Evolutionary conservation across 441 rosid genomes (phyloP).

Genomic region (Macaranga tanarius): DNA sequence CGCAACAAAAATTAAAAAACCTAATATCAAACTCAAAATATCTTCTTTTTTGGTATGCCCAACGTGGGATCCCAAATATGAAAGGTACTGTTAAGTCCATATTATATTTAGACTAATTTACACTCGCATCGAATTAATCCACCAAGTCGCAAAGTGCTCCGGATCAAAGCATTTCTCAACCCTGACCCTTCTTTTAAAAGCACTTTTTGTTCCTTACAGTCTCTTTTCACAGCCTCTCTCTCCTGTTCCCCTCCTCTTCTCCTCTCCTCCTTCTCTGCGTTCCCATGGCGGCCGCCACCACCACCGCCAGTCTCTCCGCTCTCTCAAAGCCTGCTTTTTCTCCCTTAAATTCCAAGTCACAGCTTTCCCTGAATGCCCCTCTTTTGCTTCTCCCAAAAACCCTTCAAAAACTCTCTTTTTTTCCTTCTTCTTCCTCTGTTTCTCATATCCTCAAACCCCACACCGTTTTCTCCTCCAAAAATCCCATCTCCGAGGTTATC

Average conservation of each 20-base stretch:
- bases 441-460: conserved; percentile 22
- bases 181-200: no score
- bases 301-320: conserved; percentile 30
- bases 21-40: no score
- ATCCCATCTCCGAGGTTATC: conserved; percentile 33
- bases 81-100: no score
- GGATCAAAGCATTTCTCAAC: no score
- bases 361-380: conserved; percentile 21
- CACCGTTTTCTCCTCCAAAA: conserved; percentile 27
- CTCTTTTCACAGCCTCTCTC: background rate
- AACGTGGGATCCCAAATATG: no score
- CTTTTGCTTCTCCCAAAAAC: conserved; percentile 30
- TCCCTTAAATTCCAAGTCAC: conserved; percentile 25
- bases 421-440: background rate
- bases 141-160: no score
- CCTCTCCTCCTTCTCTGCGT: background rate
- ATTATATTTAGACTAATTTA: no score
- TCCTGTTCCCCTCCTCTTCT: background rate
- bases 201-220: background rate
- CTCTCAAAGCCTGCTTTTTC: conserved; percentile 25
- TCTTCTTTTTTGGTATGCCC: no score
- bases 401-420: conserved; percentile 38
- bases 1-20: no score
- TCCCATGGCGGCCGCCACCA: conserved; percentile 30
- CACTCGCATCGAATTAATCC: no score